Evolutionary conservation across 495 filamentous ascomycete genomes (phyloP).

Genomic region (Penicillium canescens): DNA sequence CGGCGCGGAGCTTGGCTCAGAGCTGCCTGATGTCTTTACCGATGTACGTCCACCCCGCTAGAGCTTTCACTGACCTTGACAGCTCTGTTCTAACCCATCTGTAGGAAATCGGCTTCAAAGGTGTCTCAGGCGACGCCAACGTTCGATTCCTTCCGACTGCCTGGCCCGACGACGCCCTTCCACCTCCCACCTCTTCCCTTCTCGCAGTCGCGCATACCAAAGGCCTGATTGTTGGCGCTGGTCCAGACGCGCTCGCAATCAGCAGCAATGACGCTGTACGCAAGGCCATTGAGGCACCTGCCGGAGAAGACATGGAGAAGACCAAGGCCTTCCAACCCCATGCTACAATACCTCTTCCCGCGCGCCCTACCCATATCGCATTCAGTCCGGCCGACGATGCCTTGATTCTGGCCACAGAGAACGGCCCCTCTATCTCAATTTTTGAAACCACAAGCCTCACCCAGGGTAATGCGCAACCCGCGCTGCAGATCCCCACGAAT

Average conservation of each 20-base stretch:
- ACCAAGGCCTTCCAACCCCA: constrained; percentile 73
- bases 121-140: constrained; percentile 77
- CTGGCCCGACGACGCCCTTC: constrained; percentile 73
- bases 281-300: constrained; percentile 64
- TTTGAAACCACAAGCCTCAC: constrained; percentile 70
- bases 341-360: constrained; percentile 66
- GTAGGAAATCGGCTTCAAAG: constrained; percentile 80
- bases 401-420: constrained; percentile 79
- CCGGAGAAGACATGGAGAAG: constrained; percentile 57
- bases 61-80: neutral
- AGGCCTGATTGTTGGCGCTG: constrained; percentile 84
- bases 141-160: constrained; percentile 74
- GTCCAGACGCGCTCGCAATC: constrained; percentile 74
- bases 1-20: constrained; percentile 39
- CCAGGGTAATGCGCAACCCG: constrained; percentile 62
- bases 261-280: constrained; percentile 77
- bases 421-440: constrained; percentile 77
- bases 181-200: constrained; percentile 80
- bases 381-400: constrained; percentile 86
- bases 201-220: constrained; percentile 78
- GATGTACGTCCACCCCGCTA: constrained; percentile 36
- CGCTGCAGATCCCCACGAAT: constrained; percentile 76
- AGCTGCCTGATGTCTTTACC: constrained; percentile 49
- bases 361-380: constrained; percentile 81
- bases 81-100: constrained; percentile 9